Evolutionary conservation across 2,329 filamentous ascomycete species (phyloP), one percentile per base, ranked within the genome.

Genomic region (Monosporascus sp.): DNA sequence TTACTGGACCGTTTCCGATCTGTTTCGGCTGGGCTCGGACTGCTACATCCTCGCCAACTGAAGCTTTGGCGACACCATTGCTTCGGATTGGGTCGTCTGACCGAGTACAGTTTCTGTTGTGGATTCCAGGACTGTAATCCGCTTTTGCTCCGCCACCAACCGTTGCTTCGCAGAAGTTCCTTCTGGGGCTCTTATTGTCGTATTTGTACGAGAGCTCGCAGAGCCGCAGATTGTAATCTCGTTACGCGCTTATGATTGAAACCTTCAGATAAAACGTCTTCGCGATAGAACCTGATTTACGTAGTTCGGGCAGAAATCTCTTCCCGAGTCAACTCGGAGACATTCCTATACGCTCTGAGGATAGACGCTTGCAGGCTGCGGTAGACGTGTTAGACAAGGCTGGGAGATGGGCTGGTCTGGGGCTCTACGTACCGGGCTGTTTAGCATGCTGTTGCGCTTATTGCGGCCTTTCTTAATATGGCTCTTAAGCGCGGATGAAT

Each of bases 401-500:
- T 20, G 24, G 16, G 50, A 11, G 35, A 8, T 2, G 16, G 43
- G 20, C 14, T 3, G 24, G 14, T 17, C 7, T 17, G 24, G 8
- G 24, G 6, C 7, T 20, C 26, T 49, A 86, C 90, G 76, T 85
- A 95, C 91, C 68, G 93, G 93, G 77, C 91, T 96, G 79, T 96
- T 97, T 55, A 97, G 80, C 82, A 96, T 95, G 72, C 86, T 93
- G 72, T 96, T 91, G 57, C 93, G 83, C 78, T 95, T 95, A 74
- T 92, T 96, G 56, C 92, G 83, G 57, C 92, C 92, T 77, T 97
- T 97, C 78, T 99, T 99, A 73, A 99, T 99, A 68, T 99, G 94
- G 63, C 88, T 97, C 81, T 99, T 99, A 57, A 99, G 78, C 37
- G 93, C 93, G 64, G 89, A 95, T 14, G 92, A 97, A 72, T 99